phyloP scores from a whole-genome alignment of 108 stramenopile genomes.

The Cyclotella cryptica region DNA sequence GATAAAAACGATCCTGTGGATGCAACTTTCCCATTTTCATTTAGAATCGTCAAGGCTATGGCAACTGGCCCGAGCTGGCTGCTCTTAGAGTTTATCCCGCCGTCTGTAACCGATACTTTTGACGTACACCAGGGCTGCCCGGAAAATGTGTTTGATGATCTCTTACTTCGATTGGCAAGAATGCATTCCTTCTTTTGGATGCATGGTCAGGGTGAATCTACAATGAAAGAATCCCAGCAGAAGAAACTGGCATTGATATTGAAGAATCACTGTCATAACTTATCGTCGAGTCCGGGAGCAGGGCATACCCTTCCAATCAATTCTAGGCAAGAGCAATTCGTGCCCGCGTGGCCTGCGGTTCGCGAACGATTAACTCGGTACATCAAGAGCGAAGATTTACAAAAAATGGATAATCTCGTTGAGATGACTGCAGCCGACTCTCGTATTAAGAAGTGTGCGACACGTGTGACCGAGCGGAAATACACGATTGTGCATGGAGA shows the following conservation, averaged over 20 bases:
- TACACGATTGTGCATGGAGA: constrained; percentile 32
- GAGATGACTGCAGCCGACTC: constrained; percentile 10
- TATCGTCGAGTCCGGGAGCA: constrained; percentile 17
- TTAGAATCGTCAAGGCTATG: constrained; percentile 18
- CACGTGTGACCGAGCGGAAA: constrained; percentile 1
- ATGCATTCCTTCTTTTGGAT: constrained; percentile 40
- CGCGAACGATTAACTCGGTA: constrained; percentile 21
- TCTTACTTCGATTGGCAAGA: constrained; percentile 22
- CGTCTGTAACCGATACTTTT: constrained; percentile 3
- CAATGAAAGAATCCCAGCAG: background rate
- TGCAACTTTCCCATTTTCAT: constrained; percentile 30
- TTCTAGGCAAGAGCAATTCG: constrained; percentile 21
- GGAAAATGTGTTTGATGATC: constrained; percentile 21
- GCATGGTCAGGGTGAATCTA: constrained; percentile 2
- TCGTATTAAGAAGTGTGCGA: constrained; percentile 9
- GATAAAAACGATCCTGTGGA: background rate
- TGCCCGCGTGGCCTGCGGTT: constrained; percentile 24
- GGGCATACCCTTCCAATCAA: constrained; percentile 12
- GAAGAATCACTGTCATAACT: constrained; percentile 5
- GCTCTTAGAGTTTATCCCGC: constrained; percentile 28
- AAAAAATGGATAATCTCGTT: constrained; percentile 11
- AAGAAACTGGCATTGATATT: background rate
- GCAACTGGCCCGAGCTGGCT: constrained; percentile 30
- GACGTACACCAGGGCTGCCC: constrained; percentile 36
- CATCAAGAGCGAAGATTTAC: background rate